phyloP scores from a whole-genome alignment of 2,329 filamentous ascomycete genomes.

The Ophiostoma perfectum region DNA sequence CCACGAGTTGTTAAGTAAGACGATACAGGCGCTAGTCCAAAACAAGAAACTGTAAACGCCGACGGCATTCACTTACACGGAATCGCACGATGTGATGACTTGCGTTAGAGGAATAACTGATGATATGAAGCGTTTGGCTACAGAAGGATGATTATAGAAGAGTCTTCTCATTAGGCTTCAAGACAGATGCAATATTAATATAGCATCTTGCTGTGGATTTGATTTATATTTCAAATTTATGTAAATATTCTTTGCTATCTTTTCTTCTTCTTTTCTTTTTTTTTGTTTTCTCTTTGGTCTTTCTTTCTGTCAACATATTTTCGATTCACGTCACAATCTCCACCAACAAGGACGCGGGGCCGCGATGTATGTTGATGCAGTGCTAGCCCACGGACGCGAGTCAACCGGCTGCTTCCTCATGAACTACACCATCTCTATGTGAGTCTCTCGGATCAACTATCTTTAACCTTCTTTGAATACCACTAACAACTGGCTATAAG shows the following conservation, averaged over 20 bases:
- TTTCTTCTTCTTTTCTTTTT: too few relatives aligned
- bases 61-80: slow-evolving; percentile 14
- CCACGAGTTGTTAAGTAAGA: background rate
- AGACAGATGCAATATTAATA: background rate
- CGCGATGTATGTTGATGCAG: background rate
- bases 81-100: background rate
- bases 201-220: background rate
- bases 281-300: too few relatives aligned
- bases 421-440: background rate
- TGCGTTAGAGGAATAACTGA: background rate
- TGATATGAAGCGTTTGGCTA: too few relatives aligned
- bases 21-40: slow-evolving; percentile 1
- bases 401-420: slow-evolving; percentile 1
- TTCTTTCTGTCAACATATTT: too few relatives aligned
- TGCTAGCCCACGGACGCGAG: background rate
- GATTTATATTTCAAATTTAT: too few relatives aligned
- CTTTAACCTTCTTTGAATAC: too few relatives aligned
- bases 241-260: too few relatives aligned
- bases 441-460: background rate
- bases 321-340: background rate
- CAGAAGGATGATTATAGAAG: background rate
- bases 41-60: slow-evolving; percentile 14
- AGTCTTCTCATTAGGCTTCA: background rate
- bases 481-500: background rate
- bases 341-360: background rate